These are phyloP conservation scores for Boletales sp. DNA, from an alignment of 768 basidiomycete species.

Conservation along the genomic window DNA sequence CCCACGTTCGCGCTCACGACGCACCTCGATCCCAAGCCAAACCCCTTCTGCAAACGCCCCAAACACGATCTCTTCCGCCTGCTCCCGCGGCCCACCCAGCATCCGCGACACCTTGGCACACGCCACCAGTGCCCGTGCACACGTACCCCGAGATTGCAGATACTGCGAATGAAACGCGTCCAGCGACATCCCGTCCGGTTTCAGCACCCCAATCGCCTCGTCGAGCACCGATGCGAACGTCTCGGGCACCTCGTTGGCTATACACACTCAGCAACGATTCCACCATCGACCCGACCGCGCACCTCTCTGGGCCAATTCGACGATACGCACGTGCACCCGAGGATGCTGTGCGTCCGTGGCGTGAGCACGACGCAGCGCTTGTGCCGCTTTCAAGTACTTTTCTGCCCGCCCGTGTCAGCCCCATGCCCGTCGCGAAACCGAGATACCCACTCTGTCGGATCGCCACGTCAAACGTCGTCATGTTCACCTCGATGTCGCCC, in stretches of 20 bases:
- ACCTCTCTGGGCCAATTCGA: conserved; percentile 62
- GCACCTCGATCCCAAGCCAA: conserved; percentile 46
- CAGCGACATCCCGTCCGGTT: conserved; percentile 56
- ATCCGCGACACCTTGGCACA: conserved; percentile 52
- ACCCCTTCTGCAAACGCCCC: conserved; percentile 42
- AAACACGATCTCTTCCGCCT: conserved; percentile 61
- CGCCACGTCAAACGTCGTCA: conserved; percentile 75
- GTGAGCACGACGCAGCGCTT: conserved; percentile 58
- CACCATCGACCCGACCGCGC: conserved; percentile 8
- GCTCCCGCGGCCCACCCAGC: conserved; percentile 48
- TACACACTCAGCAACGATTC: no score
- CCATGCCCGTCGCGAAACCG: background rate
- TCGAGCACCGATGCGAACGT: conserved; percentile 50
- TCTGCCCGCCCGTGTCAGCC: conserved; percentile 39
- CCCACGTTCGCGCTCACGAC: conserved; percentile 7
- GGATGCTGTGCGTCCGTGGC: conserved; percentile 54
- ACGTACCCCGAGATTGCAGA: conserved; percentile 57
- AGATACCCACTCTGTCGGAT: conserved; percentile 65
- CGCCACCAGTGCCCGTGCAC: conserved; percentile 55
- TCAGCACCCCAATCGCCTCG: conserved; percentile 43
- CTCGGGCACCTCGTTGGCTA: conserved; percentile 36
- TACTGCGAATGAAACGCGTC: conserved; percentile 74
- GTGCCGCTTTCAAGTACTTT: conserved; percentile 75
- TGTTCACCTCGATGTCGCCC: conserved; percentile 66
- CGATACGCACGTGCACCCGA: conserved; percentile 66